Evolutionary conservation across 202 grass and related monocot genomes (phyloP).

Genomic region (Musa balbisiana): DNA sequence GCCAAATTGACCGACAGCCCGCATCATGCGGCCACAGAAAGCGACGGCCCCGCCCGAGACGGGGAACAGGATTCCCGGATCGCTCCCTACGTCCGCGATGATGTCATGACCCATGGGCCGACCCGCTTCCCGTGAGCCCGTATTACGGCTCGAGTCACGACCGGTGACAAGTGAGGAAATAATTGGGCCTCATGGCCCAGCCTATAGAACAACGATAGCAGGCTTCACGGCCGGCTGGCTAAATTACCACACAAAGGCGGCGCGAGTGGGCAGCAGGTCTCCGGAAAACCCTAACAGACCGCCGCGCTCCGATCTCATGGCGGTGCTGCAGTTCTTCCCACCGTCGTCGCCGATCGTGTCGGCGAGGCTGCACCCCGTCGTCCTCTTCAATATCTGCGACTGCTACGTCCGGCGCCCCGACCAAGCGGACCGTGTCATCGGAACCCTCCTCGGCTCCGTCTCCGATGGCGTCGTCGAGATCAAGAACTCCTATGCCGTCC

Average conservation of each 20-base stretch:
- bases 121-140: too few relatives aligned
- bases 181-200: too few relatives aligned
- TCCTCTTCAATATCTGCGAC: constrained; percentile 88
- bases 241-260: too few relatives aligned
- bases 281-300: background rate
- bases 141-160: background rate
- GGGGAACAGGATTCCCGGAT: background rate
- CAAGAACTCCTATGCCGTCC: constrained; percentile 86
- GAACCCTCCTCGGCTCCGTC: constrained; percentile 88
- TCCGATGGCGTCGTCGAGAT: constrained; percentile 87
- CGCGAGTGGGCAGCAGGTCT: too few relatives aligned
- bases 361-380: constrained; percentile 65
- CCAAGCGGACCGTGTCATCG: constrained; percentile 88
- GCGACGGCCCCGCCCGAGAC: background rate
- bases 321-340: constrained; percentile 48
- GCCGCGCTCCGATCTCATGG: background rate
- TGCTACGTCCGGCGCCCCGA: constrained; percentile 82
- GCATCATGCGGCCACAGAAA: background rate
- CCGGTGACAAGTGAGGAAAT: too few relatives aligned
- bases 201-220: too few relatives aligned
- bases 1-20: background rate
- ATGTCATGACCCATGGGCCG: background rate
- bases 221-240: too few relatives aligned
- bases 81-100: background rate
- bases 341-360: constrained; percentile 28